Conservation (phyloP, 345 rosid genomes). For the Citrus mangshanensis region DNA sequence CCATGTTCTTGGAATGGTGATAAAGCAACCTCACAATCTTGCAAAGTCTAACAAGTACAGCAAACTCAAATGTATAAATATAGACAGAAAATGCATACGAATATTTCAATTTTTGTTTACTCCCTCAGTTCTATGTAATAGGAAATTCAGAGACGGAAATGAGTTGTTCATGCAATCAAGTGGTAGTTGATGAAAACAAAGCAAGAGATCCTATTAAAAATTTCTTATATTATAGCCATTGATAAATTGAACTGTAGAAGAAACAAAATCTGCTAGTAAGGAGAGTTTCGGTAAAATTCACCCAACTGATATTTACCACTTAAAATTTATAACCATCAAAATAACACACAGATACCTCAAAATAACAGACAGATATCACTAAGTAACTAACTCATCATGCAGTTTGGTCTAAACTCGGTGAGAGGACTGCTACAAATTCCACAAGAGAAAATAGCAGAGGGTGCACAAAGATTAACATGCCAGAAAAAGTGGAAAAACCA, state of each 20-base stretch:
- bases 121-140: neutral
- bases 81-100: neutral
- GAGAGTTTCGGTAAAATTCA: neutral
- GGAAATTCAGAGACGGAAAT: neutral
- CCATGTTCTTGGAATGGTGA: slow-evolving; percentile 41
- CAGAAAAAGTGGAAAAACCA: neutral
- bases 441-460: neutral
- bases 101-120: neutral
- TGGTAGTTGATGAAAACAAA: neutral
- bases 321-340: neutral
- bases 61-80: neutral
- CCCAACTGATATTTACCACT: neutral
- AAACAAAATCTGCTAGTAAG: neutral
- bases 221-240: neutral
- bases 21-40: slow-evolving; percentile 68
- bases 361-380: neutral
- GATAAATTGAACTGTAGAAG: neutral
- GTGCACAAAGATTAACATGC: neutral
- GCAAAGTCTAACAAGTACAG: slow-evolving; percentile 54
- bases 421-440: neutral
- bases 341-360: neutral
- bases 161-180: neutral
- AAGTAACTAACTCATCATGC: neutral
- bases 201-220: neutral
- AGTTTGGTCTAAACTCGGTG: neutral